These are phyloP conservation scores for Pseudogymnoascus sp. DNA, from an alignment of 2,329 filamentous ascomycete genomes.

Conservation along the genomic window DNA sequence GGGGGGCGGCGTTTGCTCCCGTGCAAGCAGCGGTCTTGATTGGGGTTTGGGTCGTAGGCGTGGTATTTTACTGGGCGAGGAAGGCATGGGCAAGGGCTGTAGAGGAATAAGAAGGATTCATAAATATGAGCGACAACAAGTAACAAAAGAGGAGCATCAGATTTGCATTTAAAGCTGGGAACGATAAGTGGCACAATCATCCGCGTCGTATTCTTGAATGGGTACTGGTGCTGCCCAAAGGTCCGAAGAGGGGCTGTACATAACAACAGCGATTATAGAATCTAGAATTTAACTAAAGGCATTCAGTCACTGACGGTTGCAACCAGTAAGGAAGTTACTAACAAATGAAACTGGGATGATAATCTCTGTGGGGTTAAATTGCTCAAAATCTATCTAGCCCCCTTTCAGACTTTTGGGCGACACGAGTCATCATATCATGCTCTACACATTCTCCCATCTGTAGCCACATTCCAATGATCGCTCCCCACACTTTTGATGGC, in stretches of 20 bases:
- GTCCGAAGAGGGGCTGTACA: not conserved
- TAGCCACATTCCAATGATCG: constrained; percentile 42
- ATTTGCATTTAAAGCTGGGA: not conserved
- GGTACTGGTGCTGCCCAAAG: not conserved
- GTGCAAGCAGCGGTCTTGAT: constrained; percentile 47
- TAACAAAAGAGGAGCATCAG: not conserved
- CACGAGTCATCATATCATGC: constrained; percentile 13
- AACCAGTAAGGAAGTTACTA: not conserved
- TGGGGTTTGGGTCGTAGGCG: constrained; percentile 44
- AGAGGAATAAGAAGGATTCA: not conserved
- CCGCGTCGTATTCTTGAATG: not conserved
- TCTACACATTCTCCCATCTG: constrained; percentile 38
- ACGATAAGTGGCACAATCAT: not conserved
- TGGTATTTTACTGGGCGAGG: constrained; percentile 35
- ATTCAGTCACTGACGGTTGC: not conserved
- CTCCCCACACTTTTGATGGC: constrained; percentile 45
- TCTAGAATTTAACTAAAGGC: not conserved
- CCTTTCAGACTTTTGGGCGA: not conserved
- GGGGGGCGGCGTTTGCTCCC: constrained; percentile 55
- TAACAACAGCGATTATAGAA: not conserved
- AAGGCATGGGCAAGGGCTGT: not conserved
- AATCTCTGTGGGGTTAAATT: not conserved
- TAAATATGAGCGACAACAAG: not conserved
- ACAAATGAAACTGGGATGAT: not conserved
- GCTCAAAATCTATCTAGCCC: not conserved